Conservation (phyloP, 225 moss, liverwort and hornwort genomes). For the Marchantia polymorpha region DNA sequence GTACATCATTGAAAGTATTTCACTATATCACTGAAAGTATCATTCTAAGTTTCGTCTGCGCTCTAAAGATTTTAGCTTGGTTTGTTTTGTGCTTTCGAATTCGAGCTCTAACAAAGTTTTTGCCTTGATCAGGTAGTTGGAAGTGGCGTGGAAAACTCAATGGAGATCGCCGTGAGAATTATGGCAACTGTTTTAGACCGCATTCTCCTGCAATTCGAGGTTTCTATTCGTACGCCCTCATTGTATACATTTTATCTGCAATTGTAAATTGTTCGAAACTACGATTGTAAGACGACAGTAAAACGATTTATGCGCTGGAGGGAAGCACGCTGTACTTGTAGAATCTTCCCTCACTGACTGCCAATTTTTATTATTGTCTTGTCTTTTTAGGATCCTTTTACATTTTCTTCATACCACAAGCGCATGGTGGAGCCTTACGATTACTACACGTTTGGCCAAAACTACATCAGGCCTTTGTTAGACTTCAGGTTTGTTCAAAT, state of each 20-base stretch:
- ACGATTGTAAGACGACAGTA: no score
- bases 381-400: slow-evolving; percentile 67
- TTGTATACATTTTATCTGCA: neutral
- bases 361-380: neutral
- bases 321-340: neutral
- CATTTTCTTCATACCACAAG: slow-evolving; percentile 73
- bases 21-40: no score
- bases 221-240: slow-evolving; percentile 16
- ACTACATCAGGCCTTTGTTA: slow-evolving; percentile 88
- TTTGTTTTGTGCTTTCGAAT: no score
- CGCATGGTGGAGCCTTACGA: slow-evolving; percentile 83
- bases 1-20: no score
- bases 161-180: slow-evolving; percentile 47
- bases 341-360: neutral
- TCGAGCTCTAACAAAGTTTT: neutral
- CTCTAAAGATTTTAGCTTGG: no score
- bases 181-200: slow-evolving; percentile 90
- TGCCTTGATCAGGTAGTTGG: slow-evolving; percentile 49
- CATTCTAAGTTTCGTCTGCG: no score
- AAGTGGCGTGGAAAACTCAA: slow-evolving; percentile 71
- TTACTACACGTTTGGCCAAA: slow-evolving; percentile 91
- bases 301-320: neutral
- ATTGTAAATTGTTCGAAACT: no score
- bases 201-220: slow-evolving; percentile 86
- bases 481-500: slow-evolving; percentile 62